phyloP scores from a whole-genome alignment of 1,284 basidiomycete species.

The Ceratobasidium sp. region DNA sequence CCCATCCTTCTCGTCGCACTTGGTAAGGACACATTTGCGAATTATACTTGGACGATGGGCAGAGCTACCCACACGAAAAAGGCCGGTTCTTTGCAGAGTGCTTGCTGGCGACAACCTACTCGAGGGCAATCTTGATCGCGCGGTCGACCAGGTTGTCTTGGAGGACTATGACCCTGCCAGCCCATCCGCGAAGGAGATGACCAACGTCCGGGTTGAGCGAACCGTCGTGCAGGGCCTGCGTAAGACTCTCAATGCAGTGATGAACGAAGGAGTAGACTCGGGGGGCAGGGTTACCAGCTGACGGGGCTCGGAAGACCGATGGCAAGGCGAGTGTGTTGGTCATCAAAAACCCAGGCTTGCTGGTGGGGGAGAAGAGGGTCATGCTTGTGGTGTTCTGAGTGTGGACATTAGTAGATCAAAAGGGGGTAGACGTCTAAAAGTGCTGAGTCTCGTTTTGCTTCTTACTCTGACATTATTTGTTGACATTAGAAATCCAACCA shows the following conservation, averaged over 20 bases:
- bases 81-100: slow-evolving; percentile 75
- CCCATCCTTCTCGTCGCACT: slow-evolving; percentile 92
- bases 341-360: slow-evolving; percentile 83
- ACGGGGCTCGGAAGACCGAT: slow-evolving; percentile 68
- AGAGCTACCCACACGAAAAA: slow-evolving; percentile 78
- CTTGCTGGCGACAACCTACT: slow-evolving; percentile 69
- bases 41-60: slow-evolving; percentile 96
- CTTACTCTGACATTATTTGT: background rate
- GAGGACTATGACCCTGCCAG: slow-evolving; percentile 63
- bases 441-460: no score
- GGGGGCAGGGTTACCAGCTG: slow-evolving; percentile 62
- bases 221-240: slow-evolving; percentile 80
- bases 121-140: slow-evolving; percentile 57
- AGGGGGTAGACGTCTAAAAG: background rate
- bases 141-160: slow-evolving; percentile 65
- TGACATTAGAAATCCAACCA: background rate
- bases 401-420: no score
- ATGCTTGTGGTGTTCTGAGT: slow-evolving; percentile 56
- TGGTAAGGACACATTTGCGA: slow-evolving; percentile 75
- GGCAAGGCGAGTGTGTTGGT: slow-evolving; percentile 70
- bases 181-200: slow-evolving; percentile 72
- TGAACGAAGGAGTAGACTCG: slow-evolving; percentile 64
- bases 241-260: slow-evolving; percentile 70
- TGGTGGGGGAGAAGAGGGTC: slow-evolving; percentile 75
- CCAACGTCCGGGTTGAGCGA: slow-evolving; percentile 79